phyloP scores from a whole-genome alignment of 352 stramenopile species.

The Pythium folliculosum region DNA sequence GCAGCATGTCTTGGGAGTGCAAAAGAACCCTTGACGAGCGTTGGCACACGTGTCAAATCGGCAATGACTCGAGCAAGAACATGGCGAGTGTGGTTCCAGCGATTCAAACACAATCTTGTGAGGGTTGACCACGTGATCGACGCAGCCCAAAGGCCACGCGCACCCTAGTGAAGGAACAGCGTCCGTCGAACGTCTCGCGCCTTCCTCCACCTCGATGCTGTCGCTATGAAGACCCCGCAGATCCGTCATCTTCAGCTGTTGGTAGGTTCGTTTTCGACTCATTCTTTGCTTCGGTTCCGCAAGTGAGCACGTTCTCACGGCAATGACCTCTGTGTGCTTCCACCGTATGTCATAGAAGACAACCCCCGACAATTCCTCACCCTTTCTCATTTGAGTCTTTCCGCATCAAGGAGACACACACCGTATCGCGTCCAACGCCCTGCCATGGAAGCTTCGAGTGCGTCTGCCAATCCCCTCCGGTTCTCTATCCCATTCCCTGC shows the following conservation, averaged over 20 bases:
- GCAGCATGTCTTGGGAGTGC: neutral
- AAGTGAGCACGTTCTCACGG: neutral
- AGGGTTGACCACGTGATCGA: neutral
- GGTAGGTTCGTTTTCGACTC: neutral
- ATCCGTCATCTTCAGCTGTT: constrained; percentile 2
- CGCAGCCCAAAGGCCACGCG: neutral
- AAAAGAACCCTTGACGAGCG: constrained; percentile 2
- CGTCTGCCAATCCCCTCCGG: neutral
- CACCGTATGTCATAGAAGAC: neutral
- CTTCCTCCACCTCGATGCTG: neutral
- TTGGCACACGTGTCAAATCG: neutral
- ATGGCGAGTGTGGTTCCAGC: neutral
- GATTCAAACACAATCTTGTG: neutral
- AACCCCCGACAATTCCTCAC: neutral
- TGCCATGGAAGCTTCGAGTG: neutral
- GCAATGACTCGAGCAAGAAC: neutral
- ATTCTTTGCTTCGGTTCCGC: neutral
- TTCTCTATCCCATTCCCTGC: neutral
- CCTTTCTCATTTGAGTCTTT: neutral
- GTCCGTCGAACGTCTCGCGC: neutral
- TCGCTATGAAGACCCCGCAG: neutral
- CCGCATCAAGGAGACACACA: neutral
- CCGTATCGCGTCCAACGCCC: neutral
- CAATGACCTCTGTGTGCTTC: neutral
- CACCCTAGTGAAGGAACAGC: neutral